Percentiles rank a stretch among this genome's conserved stretches.
phyloP scores from a whole-genome alignment of 805 yeast species.

The Zygosaccharomyces rouxii region DNA sequence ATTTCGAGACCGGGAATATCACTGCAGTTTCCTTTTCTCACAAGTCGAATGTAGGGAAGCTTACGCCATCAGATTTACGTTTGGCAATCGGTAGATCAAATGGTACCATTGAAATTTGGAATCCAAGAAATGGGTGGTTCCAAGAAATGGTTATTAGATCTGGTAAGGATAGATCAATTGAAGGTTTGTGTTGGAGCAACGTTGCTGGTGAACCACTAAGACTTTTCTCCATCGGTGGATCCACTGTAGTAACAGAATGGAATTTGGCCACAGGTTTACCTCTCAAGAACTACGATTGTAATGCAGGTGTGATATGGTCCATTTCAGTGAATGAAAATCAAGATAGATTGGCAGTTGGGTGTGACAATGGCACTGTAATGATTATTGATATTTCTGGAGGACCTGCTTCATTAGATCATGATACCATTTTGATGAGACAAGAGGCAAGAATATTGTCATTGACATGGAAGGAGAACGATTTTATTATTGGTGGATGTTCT shows the following conservation, averaged over 20 bases:
- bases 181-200: slow-evolving; percentile 79
- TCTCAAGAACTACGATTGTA: slow-evolving; percentile 72
- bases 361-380: slow-evolving; percentile 91
- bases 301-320: slow-evolving; percentile 93
- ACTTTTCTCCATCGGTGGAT: slow-evolving; percentile 90
- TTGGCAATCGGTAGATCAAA: slow-evolving; percentile 89
- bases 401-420: slow-evolving; percentile 74
- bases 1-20: slow-evolving; percentile 77
- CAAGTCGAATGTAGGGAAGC: slow-evolving; percentile 40
- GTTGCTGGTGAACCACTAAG: slow-evolving; percentile 52
- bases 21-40: slow-evolving; percentile 79
- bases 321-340: slow-evolving; percentile 60
- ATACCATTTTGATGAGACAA: slow-evolving; percentile 71
- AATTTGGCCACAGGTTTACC: slow-evolving; percentile 71
- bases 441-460: slow-evolving; percentile 75
- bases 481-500: slow-evolving; percentile 88
- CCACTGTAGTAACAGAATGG: slow-evolving; percentile 91
- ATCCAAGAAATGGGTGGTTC: slow-evolving; percentile 76
- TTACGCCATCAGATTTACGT: slow-evolving; percentile 54
- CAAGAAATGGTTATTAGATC: slow-evolving; percentile 74
- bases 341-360: slow-evolving; percentile 75
- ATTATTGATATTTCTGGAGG: slow-evolving; percentile 84
- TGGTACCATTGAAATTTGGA: slow-evolving; percentile 96
- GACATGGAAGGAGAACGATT: slow-evolving; percentile 64
- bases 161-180: slow-evolving; percentile 78